These are phyloP conservation scores for Colletotrichum ledebouriae DNA, from an alignment of 2,329 filamentous ascomycete genomes.

Conservation along the genomic window DNA sequence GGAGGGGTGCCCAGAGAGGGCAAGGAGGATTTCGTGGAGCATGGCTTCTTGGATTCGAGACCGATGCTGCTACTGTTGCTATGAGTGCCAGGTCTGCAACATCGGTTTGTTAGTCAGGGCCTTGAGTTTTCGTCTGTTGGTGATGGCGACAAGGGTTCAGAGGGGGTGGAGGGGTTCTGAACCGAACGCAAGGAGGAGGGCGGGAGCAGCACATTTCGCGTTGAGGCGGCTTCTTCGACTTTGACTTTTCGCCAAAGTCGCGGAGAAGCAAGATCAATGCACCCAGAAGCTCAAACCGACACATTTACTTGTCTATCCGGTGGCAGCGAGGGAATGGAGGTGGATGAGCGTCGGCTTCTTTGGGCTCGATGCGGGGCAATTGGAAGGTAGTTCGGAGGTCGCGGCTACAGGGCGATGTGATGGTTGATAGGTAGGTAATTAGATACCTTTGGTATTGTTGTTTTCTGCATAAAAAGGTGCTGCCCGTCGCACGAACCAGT, in stretches of 20 bases:
- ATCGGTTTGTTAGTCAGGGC: slow-evolving; percentile 21
- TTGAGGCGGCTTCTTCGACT: slow-evolving; percentile 49
- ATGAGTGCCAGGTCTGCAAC: not conserved
- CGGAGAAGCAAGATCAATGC: slow-evolving; percentile 62
- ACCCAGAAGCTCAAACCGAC: slow-evolving; percentile 67
- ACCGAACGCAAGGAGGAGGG: slow-evolving; percentile 39
- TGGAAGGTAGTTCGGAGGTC: not conserved
- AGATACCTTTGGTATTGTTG: slow-evolving; percentile 17
- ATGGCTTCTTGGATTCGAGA: slow-evolving; percentile 62
- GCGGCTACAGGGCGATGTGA: slow-evolving; percentile 15
- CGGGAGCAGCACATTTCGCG: slow-evolving; percentile 30
- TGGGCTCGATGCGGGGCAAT: slow-evolving; percentile 19
- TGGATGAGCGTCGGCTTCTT: not conserved
- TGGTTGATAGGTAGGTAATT: slow-evolving; percentile 11
- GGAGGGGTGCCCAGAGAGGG: slow-evolving; percentile 93
- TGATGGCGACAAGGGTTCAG: slow-evolving; percentile 10
- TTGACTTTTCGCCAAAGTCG: slow-evolving; percentile 57
- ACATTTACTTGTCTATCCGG: slow-evolving; percentile 55
- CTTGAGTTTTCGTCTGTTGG: not conserved
- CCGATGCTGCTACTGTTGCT: slow-evolving; percentile 19
- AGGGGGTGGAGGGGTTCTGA: slow-evolving; percentile 9
- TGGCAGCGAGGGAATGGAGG: slow-evolving; percentile 2
- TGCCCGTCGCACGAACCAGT: slow-evolving; percentile 18
- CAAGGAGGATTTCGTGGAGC: slow-evolving; percentile 98
- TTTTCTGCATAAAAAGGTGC: slow-evolving; percentile 20